Evolutionary conservation across 2,329 filamentous ascomycete genomes (phyloP).

Genomic region (Apiospora sp.): DNA sequence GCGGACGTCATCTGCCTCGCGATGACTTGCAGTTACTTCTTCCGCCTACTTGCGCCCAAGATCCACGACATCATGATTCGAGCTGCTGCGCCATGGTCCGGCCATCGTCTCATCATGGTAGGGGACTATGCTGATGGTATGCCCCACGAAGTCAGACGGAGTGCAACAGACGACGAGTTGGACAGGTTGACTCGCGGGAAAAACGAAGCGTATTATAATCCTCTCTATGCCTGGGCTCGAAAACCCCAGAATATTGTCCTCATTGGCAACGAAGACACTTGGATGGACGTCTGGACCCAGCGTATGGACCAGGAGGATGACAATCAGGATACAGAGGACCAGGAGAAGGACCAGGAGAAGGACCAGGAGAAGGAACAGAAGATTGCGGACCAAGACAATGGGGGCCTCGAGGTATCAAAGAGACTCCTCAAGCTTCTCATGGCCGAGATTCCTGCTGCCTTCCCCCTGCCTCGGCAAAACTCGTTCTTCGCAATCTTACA

Average conservation of each 20-base stretch:
- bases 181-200: not conserved
- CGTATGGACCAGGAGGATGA: not conserved
- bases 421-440: not conserved
- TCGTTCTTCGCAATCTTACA: slow-evolving; percentile 1
- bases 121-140: not conserved
- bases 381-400: not conserved
- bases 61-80: not conserved
- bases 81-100: slow-evolving; percentile 5
- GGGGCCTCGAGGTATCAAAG: not conserved
- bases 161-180: not conserved
- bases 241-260: not conserved
- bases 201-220: not conserved
- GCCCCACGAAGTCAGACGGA: not conserved
- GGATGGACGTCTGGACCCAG: not conserved
- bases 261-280: not conserved
- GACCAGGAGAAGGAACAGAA: not conserved
- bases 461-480: not conserved
- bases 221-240: not conserved
- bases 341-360: not conserved
- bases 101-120: not conserved
- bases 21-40: not conserved
- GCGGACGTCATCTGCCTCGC: not conserved
- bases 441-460: not conserved
- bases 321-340: too few relatives aligned
- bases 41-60: not conserved